Conservation (phyloP, 352 stramenopile species). For the Peronosclerospora sorghi region DNA sequence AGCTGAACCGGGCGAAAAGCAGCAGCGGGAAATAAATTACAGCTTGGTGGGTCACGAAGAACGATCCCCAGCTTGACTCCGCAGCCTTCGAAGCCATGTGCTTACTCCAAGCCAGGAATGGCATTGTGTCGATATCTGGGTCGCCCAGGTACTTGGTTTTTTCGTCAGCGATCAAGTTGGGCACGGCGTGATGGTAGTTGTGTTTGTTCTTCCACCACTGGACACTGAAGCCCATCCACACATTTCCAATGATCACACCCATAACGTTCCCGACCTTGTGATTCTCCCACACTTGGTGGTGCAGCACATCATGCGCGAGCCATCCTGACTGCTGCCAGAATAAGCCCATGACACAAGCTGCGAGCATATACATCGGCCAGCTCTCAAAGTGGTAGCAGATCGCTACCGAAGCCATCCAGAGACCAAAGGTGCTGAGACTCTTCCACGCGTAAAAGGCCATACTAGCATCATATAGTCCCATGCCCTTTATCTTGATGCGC, state of each 20-base stretch:
- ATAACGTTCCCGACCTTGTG: slow-evolving; percentile 88
- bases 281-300: slow-evolving; percentile 96
- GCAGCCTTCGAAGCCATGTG: slow-evolving; percentile 88
- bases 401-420: slow-evolving; percentile 77
- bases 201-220: slow-evolving; percentile 98
- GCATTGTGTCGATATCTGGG: slow-evolving; percentile 99
- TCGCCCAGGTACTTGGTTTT: slow-evolving; percentile 84
- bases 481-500: slow-evolving; percentile 87
- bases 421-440: slow-evolving; percentile 85
- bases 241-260: slow-evolving; percentile 91
- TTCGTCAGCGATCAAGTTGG: slow-evolving; percentile 91
- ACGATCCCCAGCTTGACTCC: slow-evolving; percentile 73
- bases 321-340: slow-evolving; percentile 99
- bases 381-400: slow-evolving; percentile 84
- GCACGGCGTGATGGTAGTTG: slow-evolving; percentile 97
- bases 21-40: slow-evolving; percentile 97
- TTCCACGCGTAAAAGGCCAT: slow-evolving; percentile 94
- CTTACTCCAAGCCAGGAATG: slow-evolving; percentile 93
- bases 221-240: slow-evolving; percentile 97
- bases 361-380: slow-evolving; percentile 83
- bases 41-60: slow-evolving; percentile 90
- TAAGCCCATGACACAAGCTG: slow-evolving; percentile 88
- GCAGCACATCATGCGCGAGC: slow-evolving; percentile 95
- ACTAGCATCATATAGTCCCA: slow-evolving; percentile 91
- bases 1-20: slow-evolving; percentile 92